These are phyloP conservation scores for Thermothelomyces thermophilus DNA, from an alignment of 2,329 filamentous ascomycete species.

Conservation along the genomic window DNA sequence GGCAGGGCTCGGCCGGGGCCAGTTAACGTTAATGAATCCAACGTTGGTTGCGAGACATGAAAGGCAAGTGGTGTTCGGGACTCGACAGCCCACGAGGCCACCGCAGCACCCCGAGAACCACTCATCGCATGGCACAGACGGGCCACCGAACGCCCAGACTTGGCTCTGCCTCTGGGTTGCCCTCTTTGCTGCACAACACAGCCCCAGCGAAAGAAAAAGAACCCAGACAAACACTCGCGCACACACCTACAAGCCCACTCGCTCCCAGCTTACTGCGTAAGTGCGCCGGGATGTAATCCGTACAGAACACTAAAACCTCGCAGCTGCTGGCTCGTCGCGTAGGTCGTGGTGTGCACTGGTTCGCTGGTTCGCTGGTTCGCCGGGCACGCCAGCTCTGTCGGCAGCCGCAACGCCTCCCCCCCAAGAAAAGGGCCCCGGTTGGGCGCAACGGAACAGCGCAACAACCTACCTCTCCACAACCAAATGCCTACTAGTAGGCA, in stretches of 20 bases:
- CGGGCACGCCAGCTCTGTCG: too few species aligned
- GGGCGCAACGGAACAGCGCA: constrained; percentile 6
- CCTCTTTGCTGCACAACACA: constrained; percentile 5
- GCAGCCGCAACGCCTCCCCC: neutral
- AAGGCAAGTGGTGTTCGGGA: constrained; percentile 30
- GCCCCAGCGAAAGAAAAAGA: too few species aligned
- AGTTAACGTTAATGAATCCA: constrained; percentile 28
- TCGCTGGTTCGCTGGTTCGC: constrained; percentile 6
- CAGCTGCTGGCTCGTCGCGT: neutral
- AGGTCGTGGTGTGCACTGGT: constrained; percentile 18
- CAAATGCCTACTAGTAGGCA: too few species aligned
- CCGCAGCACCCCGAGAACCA: constrained; percentile 33
- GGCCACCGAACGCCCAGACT: constrained; percentile 5
- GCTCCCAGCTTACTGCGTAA: too few species aligned
- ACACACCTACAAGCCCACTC: too few species aligned
- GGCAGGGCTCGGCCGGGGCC: constrained; percentile 18
- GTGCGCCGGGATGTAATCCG: too few species aligned
- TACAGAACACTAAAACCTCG: too few species aligned
- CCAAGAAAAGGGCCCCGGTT: constrained; percentile 7
- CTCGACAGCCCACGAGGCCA: constrained; percentile 35
- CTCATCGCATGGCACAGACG: constrained; percentile 37
- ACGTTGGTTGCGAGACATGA: constrained; percentile 31
- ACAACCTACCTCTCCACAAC: too few species aligned
- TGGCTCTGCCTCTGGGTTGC: neutral
- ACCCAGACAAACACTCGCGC: too few species aligned